phyloP scores from a whole-genome alignment of 176 grass and related monocot genomes.

The Metroxylon sagu region DNA sequence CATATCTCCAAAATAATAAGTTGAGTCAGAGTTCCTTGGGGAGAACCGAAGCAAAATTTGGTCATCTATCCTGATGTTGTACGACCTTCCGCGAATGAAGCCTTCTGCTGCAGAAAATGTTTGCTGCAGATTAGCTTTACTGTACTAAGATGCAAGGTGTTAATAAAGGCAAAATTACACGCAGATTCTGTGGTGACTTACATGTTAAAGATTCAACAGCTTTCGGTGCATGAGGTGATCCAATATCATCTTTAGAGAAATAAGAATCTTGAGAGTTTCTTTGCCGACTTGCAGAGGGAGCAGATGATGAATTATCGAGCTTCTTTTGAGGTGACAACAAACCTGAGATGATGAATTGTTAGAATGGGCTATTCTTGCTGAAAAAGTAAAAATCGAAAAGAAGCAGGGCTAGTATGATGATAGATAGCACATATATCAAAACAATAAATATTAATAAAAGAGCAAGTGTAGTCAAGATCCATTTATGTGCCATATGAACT shows the following conservation, averaged over 20 bases:
- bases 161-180: neutral
- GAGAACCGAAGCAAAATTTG: constrained; percentile 90
- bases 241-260: constrained; percentile 53
- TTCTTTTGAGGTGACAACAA: constrained; percentile 44
- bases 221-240: constrained; percentile 60
- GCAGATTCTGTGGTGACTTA: constrained; percentile 37
- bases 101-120: constrained; percentile 73
- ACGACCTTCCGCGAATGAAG: constrained; percentile 73
- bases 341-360: constrained; percentile 31
- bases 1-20: constrained; percentile 97
- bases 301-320: constrained; percentile 36
- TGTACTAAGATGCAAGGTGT: neutral
- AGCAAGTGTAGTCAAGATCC: no score
- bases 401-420: no score
- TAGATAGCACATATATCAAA: no score
- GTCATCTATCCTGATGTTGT: constrained; percentile 91
- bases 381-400: no score
- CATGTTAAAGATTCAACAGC: constrained; percentile 67
- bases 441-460: no score
- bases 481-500: no score
- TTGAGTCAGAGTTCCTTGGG: constrained; percentile 90
- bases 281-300: constrained; percentile 35
- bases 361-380: no score
- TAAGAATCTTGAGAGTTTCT: constrained; percentile 47
- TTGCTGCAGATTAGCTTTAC: constrained; percentile 19